Percentiles rank a stretch among this genome's conserved stretches.
These are phyloP conservation scores for Castanea sativa DNA, from an alignment of 306 rosid genomes.

Conservation along the genomic window DNA sequence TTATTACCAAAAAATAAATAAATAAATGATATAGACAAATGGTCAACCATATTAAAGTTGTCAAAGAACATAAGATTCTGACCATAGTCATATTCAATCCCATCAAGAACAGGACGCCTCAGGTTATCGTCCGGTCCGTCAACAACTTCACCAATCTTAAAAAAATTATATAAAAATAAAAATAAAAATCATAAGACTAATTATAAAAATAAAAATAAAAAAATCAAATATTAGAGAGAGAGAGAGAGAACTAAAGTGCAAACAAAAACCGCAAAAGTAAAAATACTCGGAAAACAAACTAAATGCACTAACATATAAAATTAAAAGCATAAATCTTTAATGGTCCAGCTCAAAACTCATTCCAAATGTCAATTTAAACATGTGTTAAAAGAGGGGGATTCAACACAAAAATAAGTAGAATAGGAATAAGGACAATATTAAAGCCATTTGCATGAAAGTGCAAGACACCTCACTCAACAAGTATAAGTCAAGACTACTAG, in stretches of 20 bases:
- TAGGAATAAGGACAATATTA: neutral
- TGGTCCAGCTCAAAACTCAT: neutral
- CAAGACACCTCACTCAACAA: neutral
- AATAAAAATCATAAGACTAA: neutral
- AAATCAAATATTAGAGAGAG: neutral
- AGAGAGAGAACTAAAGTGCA: neutral
- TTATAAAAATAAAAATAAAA: neutral
- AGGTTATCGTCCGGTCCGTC: conserved; percentile 81
- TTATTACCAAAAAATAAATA: too few relatives aligned
- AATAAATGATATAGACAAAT: conserved; percentile 6
- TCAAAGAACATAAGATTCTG: conserved; percentile 29
- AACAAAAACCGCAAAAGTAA: neutral
- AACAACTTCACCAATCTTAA: conserved; percentile 96
- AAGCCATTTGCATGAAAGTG: neutral
- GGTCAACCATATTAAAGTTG: conserved; percentile 12
- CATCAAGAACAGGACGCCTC: conserved; percentile 63
- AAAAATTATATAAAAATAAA: neutral
- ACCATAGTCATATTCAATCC: conserved; percentile 87
- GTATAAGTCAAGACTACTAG: neutral
- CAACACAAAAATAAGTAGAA: neutral
- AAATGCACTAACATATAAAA: neutral
- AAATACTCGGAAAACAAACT: neutral
- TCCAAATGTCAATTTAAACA: neutral
- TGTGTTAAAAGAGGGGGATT: neutral
- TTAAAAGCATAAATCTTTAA: neutral